Conservation (phyloP, 805 yeast genomes). For the Zygosaccharomyces siamensis region DNA sequence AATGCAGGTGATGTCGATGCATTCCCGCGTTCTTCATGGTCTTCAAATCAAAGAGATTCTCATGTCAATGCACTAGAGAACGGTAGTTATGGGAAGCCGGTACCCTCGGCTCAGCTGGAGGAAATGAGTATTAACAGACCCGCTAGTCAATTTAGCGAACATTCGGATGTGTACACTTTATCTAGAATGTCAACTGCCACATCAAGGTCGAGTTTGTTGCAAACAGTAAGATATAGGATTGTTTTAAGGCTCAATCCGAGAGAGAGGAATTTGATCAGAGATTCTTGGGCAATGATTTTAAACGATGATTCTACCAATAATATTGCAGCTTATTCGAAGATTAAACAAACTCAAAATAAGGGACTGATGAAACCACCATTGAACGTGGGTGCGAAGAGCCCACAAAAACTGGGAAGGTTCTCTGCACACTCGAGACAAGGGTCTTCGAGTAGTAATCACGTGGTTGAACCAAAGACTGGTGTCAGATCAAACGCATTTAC, state of each 20-base stretch:
- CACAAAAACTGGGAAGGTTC: neutral
- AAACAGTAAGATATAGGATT: conserved; percentile 26
- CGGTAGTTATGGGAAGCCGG: neutral
- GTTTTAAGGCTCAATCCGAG: conserved; percentile 29
- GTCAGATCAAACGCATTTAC: conserved; percentile 34
- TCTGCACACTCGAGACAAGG: conserved; percentile 1
- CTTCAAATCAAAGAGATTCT: neutral
- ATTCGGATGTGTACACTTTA: conserved; percentile 12
- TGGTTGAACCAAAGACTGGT: conserved; percentile 8
- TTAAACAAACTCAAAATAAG: neutral
- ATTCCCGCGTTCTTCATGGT: conserved; percentile 17
- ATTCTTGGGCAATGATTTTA: conserved; percentile 39
- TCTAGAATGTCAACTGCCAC: conserved; percentile 18
- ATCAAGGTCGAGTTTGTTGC: conserved; percentile 19
- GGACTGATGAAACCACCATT: neutral
- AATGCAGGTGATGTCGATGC: conserved; percentile 11
- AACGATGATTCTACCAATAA: conserved; percentile 30
- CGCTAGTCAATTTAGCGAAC: neutral
- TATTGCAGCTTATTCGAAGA: conserved; percentile 4
- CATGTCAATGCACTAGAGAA: neutral
- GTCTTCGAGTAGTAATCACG: neutral
- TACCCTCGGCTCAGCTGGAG: neutral
- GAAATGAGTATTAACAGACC: neutral
- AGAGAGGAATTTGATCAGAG: conserved; percentile 36
- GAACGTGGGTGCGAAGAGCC: neutral